Conservation (phyloP, 179 eudicot genomes). For the Nepenthes alata region DNA sequence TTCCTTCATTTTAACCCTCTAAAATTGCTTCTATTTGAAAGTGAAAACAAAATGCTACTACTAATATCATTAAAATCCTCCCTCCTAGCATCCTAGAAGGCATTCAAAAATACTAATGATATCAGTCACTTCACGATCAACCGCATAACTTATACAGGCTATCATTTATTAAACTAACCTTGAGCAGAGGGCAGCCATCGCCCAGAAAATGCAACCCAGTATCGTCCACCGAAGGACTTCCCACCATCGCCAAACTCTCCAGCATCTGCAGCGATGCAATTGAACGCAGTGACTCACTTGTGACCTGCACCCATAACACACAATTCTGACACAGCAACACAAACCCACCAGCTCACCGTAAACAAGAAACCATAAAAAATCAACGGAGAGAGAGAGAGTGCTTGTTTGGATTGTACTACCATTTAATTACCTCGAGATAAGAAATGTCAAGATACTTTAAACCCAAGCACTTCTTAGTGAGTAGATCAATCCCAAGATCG, state of each 20-base stretch:
- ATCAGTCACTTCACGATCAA: too few relatives aligned
- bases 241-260: constrained; percentile 52
- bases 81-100: too few relatives aligned
- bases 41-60: too few relatives aligned
- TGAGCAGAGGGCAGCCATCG: constrained; percentile 60
- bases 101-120: too few relatives aligned
- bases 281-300: constrained; percentile 36
- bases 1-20: too few relatives aligned
- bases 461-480: constrained; percentile 39
- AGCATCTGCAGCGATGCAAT: constrained; percentile 37
- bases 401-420: neutral
- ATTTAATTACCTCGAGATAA: constrained; percentile 38
- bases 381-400: neutral
- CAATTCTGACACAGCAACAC: neutral
- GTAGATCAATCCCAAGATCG: constrained; percentile 59
- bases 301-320: constrained; percentile 25
- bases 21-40: too few relatives aligned
- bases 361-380: neutral
- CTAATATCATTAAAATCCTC: too few relatives aligned
- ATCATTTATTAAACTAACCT: constrained; percentile 23
- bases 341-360: neutral
- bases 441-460: constrained; percentile 54
- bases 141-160: too few relatives aligned
- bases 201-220: constrained; percentile 42
- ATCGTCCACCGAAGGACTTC: constrained; percentile 51